Evolutionary conservation across 306 rosid genomes (phyloP).

Genomic region (Prinsepia uniflora): DNA sequence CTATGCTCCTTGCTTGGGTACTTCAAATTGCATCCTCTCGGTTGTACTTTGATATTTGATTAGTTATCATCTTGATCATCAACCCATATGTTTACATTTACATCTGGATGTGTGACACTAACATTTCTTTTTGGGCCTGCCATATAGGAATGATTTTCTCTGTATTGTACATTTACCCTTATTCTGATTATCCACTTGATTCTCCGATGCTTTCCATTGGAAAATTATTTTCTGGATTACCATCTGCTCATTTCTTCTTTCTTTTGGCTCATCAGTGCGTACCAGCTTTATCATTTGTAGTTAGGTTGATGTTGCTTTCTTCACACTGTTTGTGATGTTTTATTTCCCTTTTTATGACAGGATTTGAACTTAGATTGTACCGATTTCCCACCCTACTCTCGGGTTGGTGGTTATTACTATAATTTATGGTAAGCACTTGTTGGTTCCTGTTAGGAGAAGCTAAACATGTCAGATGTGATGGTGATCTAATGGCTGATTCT

Average conservation of each 20-base stretch:
- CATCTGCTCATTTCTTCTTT: neutral
- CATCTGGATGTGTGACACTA: neutral
- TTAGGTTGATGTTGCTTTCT: neutral
- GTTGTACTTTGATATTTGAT: neutral
- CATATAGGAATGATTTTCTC: neutral
- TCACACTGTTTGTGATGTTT: neutral
- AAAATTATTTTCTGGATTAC: too few relatives aligned
- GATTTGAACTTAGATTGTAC: too few relatives aligned
- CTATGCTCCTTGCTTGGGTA: conserved; percentile 3
- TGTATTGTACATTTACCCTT: too few relatives aligned
- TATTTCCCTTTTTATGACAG: neutral
- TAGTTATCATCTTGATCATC: conserved; percentile 12
- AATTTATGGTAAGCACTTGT: conserved; percentile 19
- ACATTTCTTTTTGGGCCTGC: neutral
- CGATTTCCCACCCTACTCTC: too few relatives aligned
- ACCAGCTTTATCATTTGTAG: neutral
- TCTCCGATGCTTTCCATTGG: too few relatives aligned
- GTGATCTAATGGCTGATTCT: conserved; percentile 63
- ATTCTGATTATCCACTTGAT: conserved; percentile 5
- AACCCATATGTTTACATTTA: conserved; percentile 3
- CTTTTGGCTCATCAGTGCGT: neutral
- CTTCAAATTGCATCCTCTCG: conserved; percentile 6
- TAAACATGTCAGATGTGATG: conserved; percentile 27
- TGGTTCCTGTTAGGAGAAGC: conserved; percentile 31
- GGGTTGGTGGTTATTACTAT: neutral